Conservation (phyloP, 1,284 basidiomycete species). For the Athelia psychrophila region DNA sequence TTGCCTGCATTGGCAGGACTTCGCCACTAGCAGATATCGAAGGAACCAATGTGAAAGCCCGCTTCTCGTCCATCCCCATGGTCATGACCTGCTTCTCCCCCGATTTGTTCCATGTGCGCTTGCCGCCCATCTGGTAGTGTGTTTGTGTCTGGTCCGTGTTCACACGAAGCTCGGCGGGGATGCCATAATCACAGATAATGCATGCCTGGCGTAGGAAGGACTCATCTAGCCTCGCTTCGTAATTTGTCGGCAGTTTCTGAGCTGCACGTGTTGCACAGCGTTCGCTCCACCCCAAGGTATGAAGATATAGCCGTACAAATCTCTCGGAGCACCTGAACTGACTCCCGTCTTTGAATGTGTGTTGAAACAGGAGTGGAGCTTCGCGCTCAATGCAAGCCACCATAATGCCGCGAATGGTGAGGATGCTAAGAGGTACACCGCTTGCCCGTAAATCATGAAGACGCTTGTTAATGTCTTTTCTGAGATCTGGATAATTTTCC, state of each 20-base stretch:
- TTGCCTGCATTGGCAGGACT: conserved; percentile 27
- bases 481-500: background rate
- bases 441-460: background rate
- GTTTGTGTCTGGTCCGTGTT: conserved; percentile 30
- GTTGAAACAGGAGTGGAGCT: background rate
- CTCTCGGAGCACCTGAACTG: background rate
- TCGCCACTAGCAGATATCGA: conserved; percentile 22
- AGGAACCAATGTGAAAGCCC: conserved; percentile 29
- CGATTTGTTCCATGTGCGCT: conserved; percentile 18
- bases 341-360: background rate
- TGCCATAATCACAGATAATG: conserved; percentile 14
- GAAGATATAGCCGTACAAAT: background rate
- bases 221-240: background rate
- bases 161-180: conserved; percentile 17
- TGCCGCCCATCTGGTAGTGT: conserved; percentile 15
- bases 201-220: conserved; percentile 16
- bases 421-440: background rate
- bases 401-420: background rate
- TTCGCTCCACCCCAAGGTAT: background rate
- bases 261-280: conserved; percentile 17
- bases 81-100: conserved; percentile 26
- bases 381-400: background rate
- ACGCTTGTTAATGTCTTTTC: background rate
- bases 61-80: conserved; percentile 28
- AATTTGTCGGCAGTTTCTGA: conserved; percentile 21